Evolutionary conservation across 208 protist genomes (phyloP).

Genomic region (Crithidia bombi): DNA sequence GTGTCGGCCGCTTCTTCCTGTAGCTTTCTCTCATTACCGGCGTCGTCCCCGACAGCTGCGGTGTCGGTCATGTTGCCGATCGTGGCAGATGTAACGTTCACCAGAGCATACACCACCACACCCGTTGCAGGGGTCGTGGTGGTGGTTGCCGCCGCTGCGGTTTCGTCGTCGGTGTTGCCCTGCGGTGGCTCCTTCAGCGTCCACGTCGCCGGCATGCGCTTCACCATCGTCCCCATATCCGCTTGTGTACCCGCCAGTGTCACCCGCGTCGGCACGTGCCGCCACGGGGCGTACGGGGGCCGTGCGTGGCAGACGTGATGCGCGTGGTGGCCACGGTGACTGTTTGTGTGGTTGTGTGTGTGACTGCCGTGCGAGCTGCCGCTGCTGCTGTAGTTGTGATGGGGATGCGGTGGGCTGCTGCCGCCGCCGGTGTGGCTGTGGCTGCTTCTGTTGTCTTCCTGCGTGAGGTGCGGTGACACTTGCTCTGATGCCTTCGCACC

Average conservation of each 20-base stretch:
- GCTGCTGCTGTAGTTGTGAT: not conserved
- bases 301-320: conserved; percentile 2
- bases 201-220: conserved; percentile 30
- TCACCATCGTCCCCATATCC: conserved; percentile 20
- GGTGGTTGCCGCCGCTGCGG: not conserved
- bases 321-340: not conserved
- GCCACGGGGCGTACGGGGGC: conserved; percentile 5
- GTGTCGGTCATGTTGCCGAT: not conserved
- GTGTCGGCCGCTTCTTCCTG: not conserved
- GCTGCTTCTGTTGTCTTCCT: not conserved
- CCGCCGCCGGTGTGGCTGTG: not conserved
- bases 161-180: not conserved
- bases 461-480: not conserved
- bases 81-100: not conserved
- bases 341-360: not conserved
- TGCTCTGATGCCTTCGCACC: not conserved
- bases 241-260: conserved; percentile 9
- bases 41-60: not conserved
- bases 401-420: not conserved
- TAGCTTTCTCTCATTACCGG: not conserved
- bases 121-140: not conserved
- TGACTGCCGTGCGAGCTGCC: conserved; percentile 2
- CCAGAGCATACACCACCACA: conserved; percentile 6
- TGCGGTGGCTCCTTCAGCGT: conserved; percentile 3
- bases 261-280: conserved; percentile 11